Conservation (phyloP, 768 basidiomycete genomes). For the Hypholoma sublateritium region DNA sequence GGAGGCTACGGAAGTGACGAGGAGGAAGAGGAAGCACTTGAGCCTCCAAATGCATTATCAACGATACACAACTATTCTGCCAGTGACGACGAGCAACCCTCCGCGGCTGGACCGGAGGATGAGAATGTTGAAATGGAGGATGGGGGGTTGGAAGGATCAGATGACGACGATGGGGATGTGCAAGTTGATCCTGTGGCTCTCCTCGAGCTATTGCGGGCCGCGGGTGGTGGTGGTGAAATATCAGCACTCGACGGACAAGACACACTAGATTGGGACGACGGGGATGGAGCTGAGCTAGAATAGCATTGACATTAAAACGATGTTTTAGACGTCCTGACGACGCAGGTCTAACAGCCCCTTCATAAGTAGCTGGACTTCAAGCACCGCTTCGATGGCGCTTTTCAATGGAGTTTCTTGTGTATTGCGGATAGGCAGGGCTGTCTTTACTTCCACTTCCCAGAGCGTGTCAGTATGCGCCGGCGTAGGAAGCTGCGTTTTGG, state of each 20-base stretch:
- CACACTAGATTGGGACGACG: constrained; percentile 53
- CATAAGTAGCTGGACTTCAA: constrained; percentile 82
- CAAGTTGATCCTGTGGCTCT: constrained; percentile 40
- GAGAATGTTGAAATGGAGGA: constrained; percentile 18
- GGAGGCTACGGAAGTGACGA: constrained; percentile 52
- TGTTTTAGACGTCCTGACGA: constrained; percentile 60
- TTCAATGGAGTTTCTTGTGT: constrained; percentile 77
- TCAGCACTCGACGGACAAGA: constrained; percentile 38
- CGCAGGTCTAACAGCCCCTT: constrained; percentile 80
- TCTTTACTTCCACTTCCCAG: constrained; percentile 90
- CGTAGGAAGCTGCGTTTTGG: constrained; percentile 71
- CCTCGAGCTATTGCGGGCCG: constrained; percentile 41
- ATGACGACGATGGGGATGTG: constrained; percentile 32
- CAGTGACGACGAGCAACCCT: constrained; percentile 41
- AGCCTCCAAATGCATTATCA: constrained; percentile 33
- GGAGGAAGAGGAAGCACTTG: constrained; percentile 18
- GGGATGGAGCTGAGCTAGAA: constrained; percentile 29
- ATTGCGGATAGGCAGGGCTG: constrained; percentile 74
- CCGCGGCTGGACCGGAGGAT: background rate
- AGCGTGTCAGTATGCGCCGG: constrained; percentile 78
- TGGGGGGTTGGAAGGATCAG: constrained; percentile 28
- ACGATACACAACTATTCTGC: constrained; percentile 46
- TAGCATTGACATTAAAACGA: constrained; percentile 5
- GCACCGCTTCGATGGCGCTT: constrained; percentile 67
- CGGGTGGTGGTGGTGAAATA: constrained; percentile 24